Percentiles rank a stretch among this genome's conserved stretches.
phyloP scores from a whole-genome alignment of 176 grass and related monocot species.

The Urochloa ruziziensis region DNA sequence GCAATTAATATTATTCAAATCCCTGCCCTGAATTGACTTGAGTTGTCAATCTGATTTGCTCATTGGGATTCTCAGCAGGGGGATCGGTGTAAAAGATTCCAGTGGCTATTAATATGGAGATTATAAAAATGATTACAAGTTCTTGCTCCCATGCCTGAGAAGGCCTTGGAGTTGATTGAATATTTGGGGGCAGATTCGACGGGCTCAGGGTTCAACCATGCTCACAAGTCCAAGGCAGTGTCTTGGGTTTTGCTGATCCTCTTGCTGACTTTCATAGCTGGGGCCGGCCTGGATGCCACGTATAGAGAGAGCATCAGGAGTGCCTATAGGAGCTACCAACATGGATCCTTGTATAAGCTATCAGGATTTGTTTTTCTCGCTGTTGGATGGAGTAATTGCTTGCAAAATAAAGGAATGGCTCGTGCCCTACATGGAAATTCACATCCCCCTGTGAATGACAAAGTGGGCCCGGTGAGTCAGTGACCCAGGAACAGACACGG shows the following conservation, averaged over 20 bases:
- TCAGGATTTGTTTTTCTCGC: background rate
- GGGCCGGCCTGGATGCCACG: background rate
- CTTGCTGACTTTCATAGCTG: constrained; percentile 15
- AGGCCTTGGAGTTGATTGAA: background rate
- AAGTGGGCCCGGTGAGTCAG: background rate
- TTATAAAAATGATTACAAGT: background rate
- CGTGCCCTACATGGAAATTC: background rate
- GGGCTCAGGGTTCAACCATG: background rate
- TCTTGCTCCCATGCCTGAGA: constrained; percentile 12
- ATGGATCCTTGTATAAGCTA: constrained; percentile 4
- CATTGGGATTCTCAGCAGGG: constrained; percentile 35
- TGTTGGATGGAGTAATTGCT: background rate
- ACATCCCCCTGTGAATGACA: background rate
- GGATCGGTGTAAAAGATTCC: constrained; percentile 36
- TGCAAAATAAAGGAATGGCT: background rate
- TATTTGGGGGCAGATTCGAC: background rate
- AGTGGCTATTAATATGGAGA: background rate
- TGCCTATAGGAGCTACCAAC: constrained; percentile 22
- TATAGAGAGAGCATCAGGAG: background rate
- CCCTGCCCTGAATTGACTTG: constrained; percentile 23
- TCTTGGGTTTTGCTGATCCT: background rate
- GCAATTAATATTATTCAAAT: constrained; percentile 3
- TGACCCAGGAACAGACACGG: background rate
- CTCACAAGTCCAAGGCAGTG: background rate
- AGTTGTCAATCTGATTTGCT: constrained; percentile 29